These are phyloP conservation scores for Panicum miliaceum DNA, from an alignment of 176 grass and related monocot species.

Conservation along the genomic window DNA sequence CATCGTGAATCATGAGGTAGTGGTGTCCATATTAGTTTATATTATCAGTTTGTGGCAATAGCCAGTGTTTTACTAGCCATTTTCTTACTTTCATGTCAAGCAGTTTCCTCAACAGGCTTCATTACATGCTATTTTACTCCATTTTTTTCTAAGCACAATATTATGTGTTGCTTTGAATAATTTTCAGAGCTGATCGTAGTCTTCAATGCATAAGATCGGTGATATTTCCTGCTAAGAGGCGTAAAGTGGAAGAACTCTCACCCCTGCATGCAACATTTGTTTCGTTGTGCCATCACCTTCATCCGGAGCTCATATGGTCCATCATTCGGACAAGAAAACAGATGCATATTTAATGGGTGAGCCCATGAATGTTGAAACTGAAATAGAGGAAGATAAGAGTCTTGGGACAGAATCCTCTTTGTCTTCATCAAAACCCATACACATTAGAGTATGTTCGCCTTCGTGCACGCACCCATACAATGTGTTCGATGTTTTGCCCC, in stretches of 20 bases:
- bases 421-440: too few relatives aligned
- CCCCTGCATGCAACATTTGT: neutral
- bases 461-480: too few relatives aligned
- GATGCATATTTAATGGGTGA: neutral
- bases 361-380: neutral
- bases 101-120: neutral
- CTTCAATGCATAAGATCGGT: neutral
- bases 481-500: too few relatives aligned
- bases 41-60: neutral
- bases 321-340: neutral
- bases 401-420: too few relatives aligned
- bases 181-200: neutral
- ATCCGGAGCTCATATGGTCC: neutral
- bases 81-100: neutral
- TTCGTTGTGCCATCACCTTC: neutral
- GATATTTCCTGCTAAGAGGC: slow-evolving; percentile 7
- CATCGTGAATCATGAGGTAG: neutral
- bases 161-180: neutral
- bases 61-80: neutral
- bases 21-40: neutral
- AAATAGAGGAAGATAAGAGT: too few relatives aligned
- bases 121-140: too few relatives aligned
- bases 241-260: neutral
- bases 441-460: too few relatives aligned
- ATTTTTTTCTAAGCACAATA: neutral